phyloP scores from a whole-genome alignment of 139 green algal genomes.

The Chlorella sorokiniana region DNA sequence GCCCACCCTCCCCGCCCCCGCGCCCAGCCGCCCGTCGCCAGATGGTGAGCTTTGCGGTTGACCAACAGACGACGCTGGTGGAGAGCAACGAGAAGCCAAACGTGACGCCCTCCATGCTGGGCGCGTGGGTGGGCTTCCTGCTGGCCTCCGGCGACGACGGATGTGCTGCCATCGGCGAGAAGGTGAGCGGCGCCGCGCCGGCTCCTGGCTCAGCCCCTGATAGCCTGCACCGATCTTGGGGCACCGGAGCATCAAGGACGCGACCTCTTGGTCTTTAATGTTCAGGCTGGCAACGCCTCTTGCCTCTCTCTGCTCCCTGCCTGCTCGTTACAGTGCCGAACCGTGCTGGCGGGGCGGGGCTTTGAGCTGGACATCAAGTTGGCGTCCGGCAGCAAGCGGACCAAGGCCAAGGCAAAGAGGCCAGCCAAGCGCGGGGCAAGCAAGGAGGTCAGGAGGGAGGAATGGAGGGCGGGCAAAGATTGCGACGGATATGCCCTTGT shows the following conservation, averaged over 20 bases:
- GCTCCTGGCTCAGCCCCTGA: neutral
- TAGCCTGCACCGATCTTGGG: neutral
- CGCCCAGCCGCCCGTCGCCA: constrained; percentile 10
- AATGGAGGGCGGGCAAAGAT: neutral
- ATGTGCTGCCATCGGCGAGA: neutral
- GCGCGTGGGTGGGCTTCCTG: constrained; percentile 26
- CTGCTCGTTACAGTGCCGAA: constrained; percentile 8
- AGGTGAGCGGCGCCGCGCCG: neutral
- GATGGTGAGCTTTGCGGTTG: constrained; percentile 38
- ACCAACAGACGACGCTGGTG: constrained; percentile 38
- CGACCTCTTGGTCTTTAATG: too few species aligned
- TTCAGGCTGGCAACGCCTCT: neutral
- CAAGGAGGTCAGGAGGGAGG: neutral
- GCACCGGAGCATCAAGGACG: neutral
- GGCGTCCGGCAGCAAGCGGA: neutral
- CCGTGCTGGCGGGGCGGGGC: constrained; percentile 16
- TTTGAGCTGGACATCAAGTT: constrained; percentile 23
- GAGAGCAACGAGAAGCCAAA: constrained; percentile 36
- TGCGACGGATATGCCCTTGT: neutral
- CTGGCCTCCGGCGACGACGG: constrained; percentile 7
- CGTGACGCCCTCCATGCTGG: constrained; percentile 34
- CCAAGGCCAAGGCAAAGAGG: neutral
- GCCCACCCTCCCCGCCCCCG: neutral
- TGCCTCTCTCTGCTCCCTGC: neutral
- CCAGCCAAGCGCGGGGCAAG: neutral